Evolutionary conservation across 768 basidiomycete species (phyloP).

Genomic region (Phlebiopsis flavidoalba): DNA sequence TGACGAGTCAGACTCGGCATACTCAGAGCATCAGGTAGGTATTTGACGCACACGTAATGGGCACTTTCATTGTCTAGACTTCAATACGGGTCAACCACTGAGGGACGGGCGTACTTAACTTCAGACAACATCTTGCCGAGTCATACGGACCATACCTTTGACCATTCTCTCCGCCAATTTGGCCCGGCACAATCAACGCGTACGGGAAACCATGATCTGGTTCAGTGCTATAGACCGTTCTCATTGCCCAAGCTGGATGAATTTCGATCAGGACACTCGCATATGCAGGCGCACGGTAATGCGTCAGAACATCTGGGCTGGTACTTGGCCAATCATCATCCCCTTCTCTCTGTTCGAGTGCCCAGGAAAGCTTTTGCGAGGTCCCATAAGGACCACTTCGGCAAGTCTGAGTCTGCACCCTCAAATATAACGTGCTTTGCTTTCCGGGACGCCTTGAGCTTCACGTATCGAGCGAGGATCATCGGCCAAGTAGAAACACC

Average conservation of each 20-base stretch:
- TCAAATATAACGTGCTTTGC: conserved; percentile 56
- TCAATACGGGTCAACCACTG: conserved; percentile 53
- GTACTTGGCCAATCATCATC: conserved; percentile 40
- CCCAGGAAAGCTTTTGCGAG: conserved; percentile 40
- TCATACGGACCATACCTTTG: conserved; percentile 10
- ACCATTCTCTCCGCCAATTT: conserved; percentile 59
- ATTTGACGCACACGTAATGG: conserved; percentile 48
- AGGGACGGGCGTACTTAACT: no score
- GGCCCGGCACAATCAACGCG: conserved; percentile 57
- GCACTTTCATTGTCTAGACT: conserved; percentile 45
- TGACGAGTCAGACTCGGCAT: conserved; percentile 5
- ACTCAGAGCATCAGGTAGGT: no score
- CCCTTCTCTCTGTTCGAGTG: conserved; percentile 38
- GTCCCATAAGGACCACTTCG: conserved; percentile 62
- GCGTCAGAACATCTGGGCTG: no score
- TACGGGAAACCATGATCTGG: conserved; percentile 64
- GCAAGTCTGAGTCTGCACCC: conserved; percentile 48
- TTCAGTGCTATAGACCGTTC: conserved; percentile 53
- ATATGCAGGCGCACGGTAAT: neutral
- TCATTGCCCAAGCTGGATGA: conserved; percentile 53
- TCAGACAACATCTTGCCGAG: no score
- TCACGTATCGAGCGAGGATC: conserved; percentile 43
- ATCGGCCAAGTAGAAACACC: conserved; percentile 54
- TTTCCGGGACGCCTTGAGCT: conserved; percentile 28
- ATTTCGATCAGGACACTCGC: neutral